Evolutionary conservation across 306 rosid species (phyloP).

Genomic region (Ziziphus jujuba): DNA sequence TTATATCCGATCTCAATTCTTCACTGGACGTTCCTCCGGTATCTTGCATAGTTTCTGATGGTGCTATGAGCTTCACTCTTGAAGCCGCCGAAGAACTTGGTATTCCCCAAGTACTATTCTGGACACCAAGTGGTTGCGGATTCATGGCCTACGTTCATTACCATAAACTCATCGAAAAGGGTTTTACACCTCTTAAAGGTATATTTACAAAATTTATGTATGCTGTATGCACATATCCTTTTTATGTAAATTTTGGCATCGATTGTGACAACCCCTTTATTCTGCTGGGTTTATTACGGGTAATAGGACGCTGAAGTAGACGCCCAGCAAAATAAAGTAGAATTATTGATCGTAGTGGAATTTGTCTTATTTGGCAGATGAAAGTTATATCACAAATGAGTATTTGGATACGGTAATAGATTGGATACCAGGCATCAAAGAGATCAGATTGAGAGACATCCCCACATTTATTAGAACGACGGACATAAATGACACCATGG

Average conservation of each 20-base stretch:
- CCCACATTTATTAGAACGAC: conserved; percentile 63
- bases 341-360: no score
- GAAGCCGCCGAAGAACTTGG: conserved; percentile 42
- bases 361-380: conserved; percentile 46
- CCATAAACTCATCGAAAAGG: conserved; percentile 26
- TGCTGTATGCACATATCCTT: no score
- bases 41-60: conserved; percentile 40
- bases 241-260: no score
- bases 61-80: conserved; percentile 35
- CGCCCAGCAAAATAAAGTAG: no score
- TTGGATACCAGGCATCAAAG: conserved; percentile 64
- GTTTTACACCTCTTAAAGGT: conserved; percentile 41
- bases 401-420: conserved; percentile 51
- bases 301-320: no score
- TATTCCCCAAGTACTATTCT: conserved; percentile 34
- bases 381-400: conserved; percentile 44
- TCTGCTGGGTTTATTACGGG: no score
- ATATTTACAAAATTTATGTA: background rate
- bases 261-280: no score
- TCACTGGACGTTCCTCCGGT: conserved; percentile 12
- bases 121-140: conserved; percentile 46
- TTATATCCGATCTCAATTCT: conserved; percentile 26
- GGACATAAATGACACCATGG: conserved; percentile 40
- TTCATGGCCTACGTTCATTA: conserved; percentile 29
- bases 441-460: conserved; percentile 45